These are phyloP conservation scores for Acer negundo DNA, from an alignment of 345 rosid genomes.

Conservation along the genomic window DNA sequence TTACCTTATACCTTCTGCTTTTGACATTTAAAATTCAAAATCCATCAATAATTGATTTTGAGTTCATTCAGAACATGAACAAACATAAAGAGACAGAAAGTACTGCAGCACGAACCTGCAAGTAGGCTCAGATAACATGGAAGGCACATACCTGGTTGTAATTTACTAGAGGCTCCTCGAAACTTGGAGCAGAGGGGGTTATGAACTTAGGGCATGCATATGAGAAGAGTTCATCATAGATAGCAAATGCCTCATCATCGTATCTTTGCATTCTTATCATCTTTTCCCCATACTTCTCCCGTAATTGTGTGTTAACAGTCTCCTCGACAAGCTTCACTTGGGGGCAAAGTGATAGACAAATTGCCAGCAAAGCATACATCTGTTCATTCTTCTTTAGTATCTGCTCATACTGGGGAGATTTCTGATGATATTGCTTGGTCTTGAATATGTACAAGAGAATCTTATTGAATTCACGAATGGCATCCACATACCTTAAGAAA, in stretches of 20 bases:
- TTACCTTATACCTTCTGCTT: not conserved
- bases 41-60: not conserved
- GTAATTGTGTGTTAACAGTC: conserved; percentile 78
- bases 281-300: conserved; percentile 98
- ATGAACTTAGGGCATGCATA: conserved; percentile 99
- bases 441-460: conserved; percentile 90
- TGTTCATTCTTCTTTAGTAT: conserved; percentile 97
- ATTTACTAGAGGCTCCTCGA: conserved; percentile 91
- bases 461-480: conserved; percentile 93
- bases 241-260: conserved; percentile 83
- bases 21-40: not conserved
- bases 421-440: conserved; percentile 92
- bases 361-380: conserved; percentile 93
- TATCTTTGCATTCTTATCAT: conserved; percentile 91
- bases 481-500: conserved; percentile 77
- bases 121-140: not conserved
- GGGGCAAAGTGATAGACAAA: conserved; percentile 89
- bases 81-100: not conserved
- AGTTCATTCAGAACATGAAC: not conserved
- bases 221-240: conserved; percentile 94
- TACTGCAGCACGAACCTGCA: not conserved
- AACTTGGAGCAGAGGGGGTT: conserved; percentile 91
- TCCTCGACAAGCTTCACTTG: conserved; percentile 91
- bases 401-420: conserved; percentile 93
- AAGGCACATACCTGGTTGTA: conserved; percentile 75